Percentiles rank a stretch among this genome's conserved stretches.
These are phyloP conservation scores for Leishmania arabica DNA, from an alignment of 208 protist genomes.

Conservation along the genomic window DNA sequence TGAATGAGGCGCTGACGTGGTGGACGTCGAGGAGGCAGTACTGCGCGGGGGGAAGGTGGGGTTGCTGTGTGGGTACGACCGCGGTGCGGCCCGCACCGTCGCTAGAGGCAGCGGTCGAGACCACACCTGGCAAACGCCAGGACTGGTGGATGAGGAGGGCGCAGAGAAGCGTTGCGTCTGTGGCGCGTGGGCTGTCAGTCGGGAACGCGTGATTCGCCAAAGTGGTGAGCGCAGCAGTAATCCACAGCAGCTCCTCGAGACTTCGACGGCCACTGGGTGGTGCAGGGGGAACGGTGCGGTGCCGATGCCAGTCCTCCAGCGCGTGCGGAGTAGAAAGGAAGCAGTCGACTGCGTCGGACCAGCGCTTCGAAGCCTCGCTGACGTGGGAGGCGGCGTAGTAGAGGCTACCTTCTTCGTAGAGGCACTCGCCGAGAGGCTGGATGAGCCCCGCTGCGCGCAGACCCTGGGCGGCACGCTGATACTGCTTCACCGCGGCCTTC, in stretches of 20 bases:
- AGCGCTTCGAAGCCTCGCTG: conserved; percentile 58
- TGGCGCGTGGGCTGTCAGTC: conserved; percentile 49
- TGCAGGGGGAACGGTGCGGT: conserved; percentile 16
- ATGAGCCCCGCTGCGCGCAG: conserved; percentile 61
- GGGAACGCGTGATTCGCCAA: conserved; percentile 71
- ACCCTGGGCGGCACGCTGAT: conserved; percentile 43
- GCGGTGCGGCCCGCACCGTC: conserved; percentile 1
- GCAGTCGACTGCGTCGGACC: conserved; percentile 73
- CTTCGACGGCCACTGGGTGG: conserved; percentile 8
- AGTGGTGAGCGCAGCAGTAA: conserved; percentile 43
- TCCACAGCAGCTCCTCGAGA: conserved; percentile 26
- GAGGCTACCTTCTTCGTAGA: conserved; percentile 70
- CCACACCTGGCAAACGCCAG: conserved; percentile 27
- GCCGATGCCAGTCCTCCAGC: conserved; percentile 51
- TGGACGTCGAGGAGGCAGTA: conserved; percentile 27
- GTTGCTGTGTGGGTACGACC: conserved; percentile 27
- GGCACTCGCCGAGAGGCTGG: conserved; percentile 62
- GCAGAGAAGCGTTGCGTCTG: conserved; percentile 57
- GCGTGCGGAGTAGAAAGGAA: conserved; percentile 59
- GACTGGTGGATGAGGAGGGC: conserved; percentile 48
- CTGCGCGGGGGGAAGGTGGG: conserved; percentile 10
- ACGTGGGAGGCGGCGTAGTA: conserved; percentile 41
- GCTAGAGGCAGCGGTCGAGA: not conserved
- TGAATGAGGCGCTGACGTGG: not conserved
- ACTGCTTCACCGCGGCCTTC: conserved; percentile 45